Conservation (phyloP, 768 basidiomycete genomes). For the Rhodotorula paludigena region DNA sequence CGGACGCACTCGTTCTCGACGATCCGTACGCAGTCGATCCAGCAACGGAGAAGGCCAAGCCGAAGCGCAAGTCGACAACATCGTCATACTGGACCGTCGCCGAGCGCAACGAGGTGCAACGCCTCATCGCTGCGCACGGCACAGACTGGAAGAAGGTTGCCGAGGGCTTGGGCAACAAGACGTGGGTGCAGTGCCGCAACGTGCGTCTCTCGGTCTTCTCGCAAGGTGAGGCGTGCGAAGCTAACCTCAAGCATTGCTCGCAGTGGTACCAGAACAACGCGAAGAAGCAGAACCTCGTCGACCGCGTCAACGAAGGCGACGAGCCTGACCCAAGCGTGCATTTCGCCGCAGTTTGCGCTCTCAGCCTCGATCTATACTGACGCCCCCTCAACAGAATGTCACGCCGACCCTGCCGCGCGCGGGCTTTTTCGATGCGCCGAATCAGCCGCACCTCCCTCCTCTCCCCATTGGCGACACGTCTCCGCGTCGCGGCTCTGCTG, state of each 20-base stretch:
- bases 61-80: slow-evolving; percentile 41
- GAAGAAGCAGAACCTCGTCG: slow-evolving; percentile 42
- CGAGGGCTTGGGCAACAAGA: slow-evolving; percentile 56
- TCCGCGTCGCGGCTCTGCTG: background rate
- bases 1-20: slow-evolving; percentile 2
- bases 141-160: slow-evolving; percentile 67
- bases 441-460: slow-evolving; percentile 11
- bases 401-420: slow-evolving; percentile 2
- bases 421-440: slow-evolving; percentile 20
- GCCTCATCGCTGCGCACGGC: slow-evolving; percentile 60
- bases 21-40: background rate
- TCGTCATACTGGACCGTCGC: slow-evolving; percentile 61
- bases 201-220: slow-evolving; percentile 22
- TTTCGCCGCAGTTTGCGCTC: background rate
- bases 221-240: no score
- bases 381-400: background rate
- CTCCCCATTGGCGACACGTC: slow-evolving; percentile 5
- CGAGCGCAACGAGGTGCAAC: slow-evolving; percentile 59
- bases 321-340: background rate
- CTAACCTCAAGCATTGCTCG: no score
- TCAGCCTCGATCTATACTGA: background rate
- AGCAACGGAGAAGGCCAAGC: slow-evolving; percentile 6
- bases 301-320: slow-evolving; percentile 13
- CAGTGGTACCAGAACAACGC: slow-evolving; percentile 40
- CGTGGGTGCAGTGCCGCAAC: slow-evolving; percentile 48